A percentile compares a stretch with the other conserved stretches of the same genome.
Conservation (phyloP, 768 basidiomycete genomes). For the Termitomyces sp. region DNA sequence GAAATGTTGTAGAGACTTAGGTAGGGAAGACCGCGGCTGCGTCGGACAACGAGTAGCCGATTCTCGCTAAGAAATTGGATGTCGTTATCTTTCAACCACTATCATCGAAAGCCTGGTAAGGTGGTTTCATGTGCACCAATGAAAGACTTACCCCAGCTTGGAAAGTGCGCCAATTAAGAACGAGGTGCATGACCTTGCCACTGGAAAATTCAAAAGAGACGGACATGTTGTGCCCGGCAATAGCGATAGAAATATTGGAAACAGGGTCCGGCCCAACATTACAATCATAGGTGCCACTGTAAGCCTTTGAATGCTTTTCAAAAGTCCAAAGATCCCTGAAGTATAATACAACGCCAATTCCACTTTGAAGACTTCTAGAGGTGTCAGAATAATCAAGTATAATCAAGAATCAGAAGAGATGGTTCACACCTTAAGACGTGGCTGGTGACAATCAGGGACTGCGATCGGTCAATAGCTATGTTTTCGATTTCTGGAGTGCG, state of each 20-base stretch:
- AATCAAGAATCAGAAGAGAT: neutral
- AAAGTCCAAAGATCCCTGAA: constrained; percentile 53
- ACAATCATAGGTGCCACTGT: constrained; percentile 35
- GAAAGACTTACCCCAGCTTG: constrained; percentile 34
- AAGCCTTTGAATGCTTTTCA: constrained; percentile 45
- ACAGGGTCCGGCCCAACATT: constrained; percentile 31
- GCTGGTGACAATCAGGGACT: constrained; percentile 38
- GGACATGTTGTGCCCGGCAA: constrained; percentile 40
- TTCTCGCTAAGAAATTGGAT: constrained; percentile 40
- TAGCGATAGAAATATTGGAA: constrained; percentile 26
- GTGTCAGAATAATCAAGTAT: neutral
- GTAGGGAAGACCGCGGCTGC: constrained; percentile 28
- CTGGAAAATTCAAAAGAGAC: constrained; percentile 36
- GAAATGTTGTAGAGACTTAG: constrained; percentile 43
- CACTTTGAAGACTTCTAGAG: constrained; percentile 27
- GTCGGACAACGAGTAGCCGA: constrained; percentile 36
- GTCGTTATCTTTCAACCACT: constrained; percentile 50
- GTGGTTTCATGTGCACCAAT: neutral
- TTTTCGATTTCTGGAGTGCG: constrained; percentile 37
- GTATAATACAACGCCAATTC: constrained; percentile 40
- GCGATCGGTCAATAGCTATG: constrained; percentile 39
- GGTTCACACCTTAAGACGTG: constrained; percentile 32
- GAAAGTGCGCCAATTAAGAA: constrained; percentile 46
- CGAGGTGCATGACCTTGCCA: constrained; percentile 36
- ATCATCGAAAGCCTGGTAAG: constrained; percentile 4